Evolutionary conservation across 2,329 filamentous ascomycete species (phyloP), one percentile per base, ranked within the genome.

Genomic region (Harringtonia aguacate): DNA sequence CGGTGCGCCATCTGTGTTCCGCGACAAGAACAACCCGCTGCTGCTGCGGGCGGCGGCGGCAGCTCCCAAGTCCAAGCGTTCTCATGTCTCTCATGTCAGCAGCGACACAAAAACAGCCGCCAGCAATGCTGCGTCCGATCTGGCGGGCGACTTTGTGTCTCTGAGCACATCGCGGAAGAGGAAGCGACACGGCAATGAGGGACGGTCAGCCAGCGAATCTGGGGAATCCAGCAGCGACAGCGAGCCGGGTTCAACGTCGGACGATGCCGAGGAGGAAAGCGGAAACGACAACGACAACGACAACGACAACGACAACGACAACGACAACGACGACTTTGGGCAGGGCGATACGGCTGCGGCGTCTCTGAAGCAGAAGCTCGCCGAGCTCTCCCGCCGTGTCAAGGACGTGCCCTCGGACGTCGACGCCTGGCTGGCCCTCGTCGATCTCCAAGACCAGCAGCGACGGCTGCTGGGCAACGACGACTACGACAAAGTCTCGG

Each of bases 401-500:
- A 79, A 82, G 44, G 68, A 81, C 1, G 60, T 76, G 20, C 86
- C 88, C 1, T 60, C 70, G 7, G 75, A 94, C 54, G 68, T 85
- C 18, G 66, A 79, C 35, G 70, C 78, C 17, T 97, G 90, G 90
- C 61, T 94, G 15, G 70, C 76, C 31, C 69, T 95, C n/a, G 82
- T 90, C 37, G 66, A 79, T 8, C 79, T 94, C 48, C 90, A 97
- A 62, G 79, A 87, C 48, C 60, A 62, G 3, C 67, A 94, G 44
- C 64, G 35, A 65, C 66, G 41, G 64, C 45, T 50, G 8, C 39
- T 52, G 3, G 47, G 41, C 5, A 67, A 68, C 22, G 63, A 69
- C 20, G 62, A 61, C 36, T 13, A 14, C 27, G 33, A 20, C 3
- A 22, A 2, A 14, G 29, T 14, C 15, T 8, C n/a, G 2, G 31